A percentile compares a stretch with the other conserved stretches of the same genome.
These are phyloP conservation scores for Blumeriella jaapii DNA, from an alignment of 2,329 filamentous ascomycete species.

Conservation along the genomic window DNA sequence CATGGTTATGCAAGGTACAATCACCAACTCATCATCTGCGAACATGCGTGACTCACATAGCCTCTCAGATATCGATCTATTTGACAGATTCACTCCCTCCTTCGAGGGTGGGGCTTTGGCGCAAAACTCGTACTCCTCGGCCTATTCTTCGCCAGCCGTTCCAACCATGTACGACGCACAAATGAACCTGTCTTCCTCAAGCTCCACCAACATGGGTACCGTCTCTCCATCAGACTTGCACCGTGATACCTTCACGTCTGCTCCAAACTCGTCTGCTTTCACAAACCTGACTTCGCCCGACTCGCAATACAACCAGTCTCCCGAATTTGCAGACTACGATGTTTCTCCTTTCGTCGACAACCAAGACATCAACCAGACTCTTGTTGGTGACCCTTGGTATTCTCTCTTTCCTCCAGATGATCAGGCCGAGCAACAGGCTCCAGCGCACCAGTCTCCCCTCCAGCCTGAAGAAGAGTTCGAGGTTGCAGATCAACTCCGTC, in stretches of 20 bases:
- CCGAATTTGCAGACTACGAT: slow-evolving; percentile 60
- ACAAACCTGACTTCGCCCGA: slow-evolving; percentile 73
- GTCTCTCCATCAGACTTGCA: slow-evolving; percentile 77
- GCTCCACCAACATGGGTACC: slow-evolving; percentile 50
- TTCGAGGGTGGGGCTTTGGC: slow-evolving; percentile 33
- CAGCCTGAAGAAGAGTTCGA: slow-evolving; percentile 37
- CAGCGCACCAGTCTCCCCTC: slow-evolving; percentile 20
- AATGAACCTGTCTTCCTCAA: slow-evolving; percentile 29
- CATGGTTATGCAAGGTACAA: slow-evolving; percentile 48
- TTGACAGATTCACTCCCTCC: slow-evolving; percentile 47
- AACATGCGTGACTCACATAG: slow-evolving; percentile 22
- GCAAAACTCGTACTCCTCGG: slow-evolving; percentile 19
- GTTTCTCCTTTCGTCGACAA: slow-evolving; percentile 66
- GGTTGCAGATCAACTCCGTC: slow-evolving; percentile 31
- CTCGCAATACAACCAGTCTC: slow-evolving; percentile 66
- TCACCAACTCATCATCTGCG: slow-evolving; percentile 12
- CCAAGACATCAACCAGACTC: slow-evolving; percentile 35
- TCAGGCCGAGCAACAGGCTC: slow-evolving; percentile 21
- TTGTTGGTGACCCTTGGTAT: slow-evolving; percentile 50
- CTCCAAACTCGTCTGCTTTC: slow-evolving; percentile 70
- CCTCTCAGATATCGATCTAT: slow-evolving; percentile 39
- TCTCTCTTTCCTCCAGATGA: slow-evolving; percentile 55
- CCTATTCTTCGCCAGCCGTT: slow-evolving; percentile 26
- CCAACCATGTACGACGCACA: slow-evolving; percentile 40
- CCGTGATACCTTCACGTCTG: slow-evolving; percentile 57